Conservation (phyloP, 1,139 yeast species). For the Candida glucosophila region DNA sequence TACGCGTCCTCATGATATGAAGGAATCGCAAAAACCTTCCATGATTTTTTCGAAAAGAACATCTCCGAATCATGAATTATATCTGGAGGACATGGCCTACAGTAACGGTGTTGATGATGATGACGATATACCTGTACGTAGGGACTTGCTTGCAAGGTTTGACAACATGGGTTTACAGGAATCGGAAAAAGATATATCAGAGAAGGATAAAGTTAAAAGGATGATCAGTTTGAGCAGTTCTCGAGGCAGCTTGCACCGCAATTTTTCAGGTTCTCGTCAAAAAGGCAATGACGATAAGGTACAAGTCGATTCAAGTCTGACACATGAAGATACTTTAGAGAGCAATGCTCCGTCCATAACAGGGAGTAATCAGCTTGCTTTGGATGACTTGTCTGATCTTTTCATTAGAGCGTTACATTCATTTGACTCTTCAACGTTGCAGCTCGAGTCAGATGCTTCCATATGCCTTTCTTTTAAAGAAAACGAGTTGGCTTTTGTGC, state of each 20-base stretch:
- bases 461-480: conserved; percentile 78
- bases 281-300: too few species aligned
- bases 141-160: conserved; percentile 18
- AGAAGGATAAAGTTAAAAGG: too few species aligned
- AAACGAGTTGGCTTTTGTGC: conserved; percentile 79
- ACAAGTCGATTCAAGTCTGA: too few species aligned
- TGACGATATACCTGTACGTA: conserved; percentile 23
- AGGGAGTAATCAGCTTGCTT: background rate
- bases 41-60: conserved; percentile 1
- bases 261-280: too few species aligned
- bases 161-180: conserved; percentile 7
- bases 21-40: background rate
- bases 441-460: conserved; percentile 58
- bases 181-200: too few species aligned
- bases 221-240: too few species aligned
- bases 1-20: conserved; percentile 1
- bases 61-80: conserved; percentile 1
- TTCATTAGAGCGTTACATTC: conserved; percentile 67
- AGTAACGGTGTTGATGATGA: conserved; percentile 5
- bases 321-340: conserved; percentile 2
- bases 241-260: too few species aligned
- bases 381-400: conserved; percentile 33
- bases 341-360: conserved; percentile 1
- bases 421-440: conserved; percentile 64
- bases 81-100: too few species aligned